phyloP scores from a whole-genome alignment of 306 rosid species.

The Albizia julibrissin region DNA sequence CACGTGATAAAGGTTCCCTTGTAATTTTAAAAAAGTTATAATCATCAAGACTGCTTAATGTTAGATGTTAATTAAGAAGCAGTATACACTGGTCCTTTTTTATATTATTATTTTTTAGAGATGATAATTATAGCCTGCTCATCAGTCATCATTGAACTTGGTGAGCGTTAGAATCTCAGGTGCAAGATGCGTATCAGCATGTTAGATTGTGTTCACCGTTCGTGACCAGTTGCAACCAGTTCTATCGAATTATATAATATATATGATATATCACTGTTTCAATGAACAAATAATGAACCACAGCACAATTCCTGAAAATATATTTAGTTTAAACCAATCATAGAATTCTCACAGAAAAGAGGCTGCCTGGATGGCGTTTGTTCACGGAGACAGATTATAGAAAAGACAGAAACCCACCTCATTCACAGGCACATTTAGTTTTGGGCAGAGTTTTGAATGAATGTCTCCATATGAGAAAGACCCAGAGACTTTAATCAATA shows the following conservation, averaged over 20 bases:
- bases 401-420: slow-evolving; percentile 24
- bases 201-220: slow-evolving; percentile 58
- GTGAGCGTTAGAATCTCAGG: slow-evolving; percentile 39
- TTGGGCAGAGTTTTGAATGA: slow-evolving; percentile 22
- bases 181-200: slow-evolving; percentile 53
- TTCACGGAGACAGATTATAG: slow-evolving; percentile 4
- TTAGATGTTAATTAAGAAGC: slow-evolving; percentile 30
- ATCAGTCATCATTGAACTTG: slow-evolving; percentile 23
- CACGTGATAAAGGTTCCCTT: not conserved
- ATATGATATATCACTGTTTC: slow-evolving; percentile 21
- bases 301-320: slow-evolving; percentile 15
- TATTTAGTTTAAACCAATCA: slow-evolving; percentile 37
- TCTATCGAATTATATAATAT: slow-evolving; percentile 28
- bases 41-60: slow-evolving; percentile 15
- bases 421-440: not conserved
- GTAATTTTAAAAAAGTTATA: not conserved
- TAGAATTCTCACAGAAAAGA: slow-evolving; percentile 26
- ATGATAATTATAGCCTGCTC: slow-evolving; percentile 6
- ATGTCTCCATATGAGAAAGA: slow-evolving; percentile 36
- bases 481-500: slow-evolving; percentile 36
- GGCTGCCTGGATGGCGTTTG: slow-evolving; percentile 32
- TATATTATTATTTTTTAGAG: not conserved
- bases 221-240: slow-evolving; percentile 45
- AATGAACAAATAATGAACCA: slow-evolving; percentile 34
- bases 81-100: not conserved